Conservation (phyloP, 2,329 filamentous ascomycete genomes). For the Paecilomyces formosus region DNA sequence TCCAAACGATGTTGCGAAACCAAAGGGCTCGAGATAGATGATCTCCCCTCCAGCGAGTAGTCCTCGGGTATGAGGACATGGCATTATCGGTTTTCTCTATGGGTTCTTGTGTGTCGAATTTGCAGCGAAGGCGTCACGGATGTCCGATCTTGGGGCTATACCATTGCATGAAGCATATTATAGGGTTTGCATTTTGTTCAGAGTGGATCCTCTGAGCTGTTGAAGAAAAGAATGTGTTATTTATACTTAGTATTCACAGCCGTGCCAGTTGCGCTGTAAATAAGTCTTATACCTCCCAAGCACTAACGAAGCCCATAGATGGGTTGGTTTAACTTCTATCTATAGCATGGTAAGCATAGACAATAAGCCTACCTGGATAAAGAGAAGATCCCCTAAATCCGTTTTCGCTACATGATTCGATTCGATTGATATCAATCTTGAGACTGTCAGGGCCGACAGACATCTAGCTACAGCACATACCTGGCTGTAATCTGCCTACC, state of each 20-base stretch:
- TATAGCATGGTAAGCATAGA: too few relatives aligned
- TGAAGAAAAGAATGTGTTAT: background rate
- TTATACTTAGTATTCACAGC: background rate
- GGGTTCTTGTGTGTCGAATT: background rate
- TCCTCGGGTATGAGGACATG: background rate
- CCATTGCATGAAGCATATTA: background rate
- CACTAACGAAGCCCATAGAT: too few relatives aligned
- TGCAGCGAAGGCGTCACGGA: background rate
- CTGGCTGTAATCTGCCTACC: too few relatives aligned
- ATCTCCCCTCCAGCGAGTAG: background rate
- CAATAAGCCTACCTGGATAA: too few relatives aligned
- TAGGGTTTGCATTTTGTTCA: background rate
- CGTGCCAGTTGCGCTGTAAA: background rate
- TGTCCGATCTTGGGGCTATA: background rate
- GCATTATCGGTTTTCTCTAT: background rate
- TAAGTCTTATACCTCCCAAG: background rate
- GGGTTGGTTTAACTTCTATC: too few relatives aligned
- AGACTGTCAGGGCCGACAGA: too few relatives aligned
- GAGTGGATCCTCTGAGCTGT: background rate
- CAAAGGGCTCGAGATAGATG: background rate
- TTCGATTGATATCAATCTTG: too few relatives aligned
- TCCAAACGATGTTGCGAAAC: constrained; percentile 5
- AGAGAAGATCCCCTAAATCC: too few relatives aligned
- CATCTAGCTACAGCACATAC: too few relatives aligned
- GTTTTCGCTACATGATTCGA: too few relatives aligned